Conservation (phyloP, 2,329 filamentous ascomycete genomes). For the Diaporthe nobilis region DNA sequence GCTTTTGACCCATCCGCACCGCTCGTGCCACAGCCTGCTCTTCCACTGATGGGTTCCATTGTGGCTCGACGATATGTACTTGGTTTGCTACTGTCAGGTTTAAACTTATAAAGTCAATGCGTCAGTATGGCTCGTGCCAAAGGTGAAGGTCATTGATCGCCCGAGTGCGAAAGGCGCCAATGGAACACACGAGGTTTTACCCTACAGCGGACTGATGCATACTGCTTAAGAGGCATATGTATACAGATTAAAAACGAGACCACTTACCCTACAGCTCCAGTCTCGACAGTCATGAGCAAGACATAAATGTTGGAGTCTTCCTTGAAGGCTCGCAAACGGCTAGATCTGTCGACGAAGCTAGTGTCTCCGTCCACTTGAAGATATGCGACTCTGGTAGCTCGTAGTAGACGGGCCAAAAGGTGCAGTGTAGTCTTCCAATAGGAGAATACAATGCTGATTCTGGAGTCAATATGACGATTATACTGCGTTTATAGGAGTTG, state of each 20-base stretch:
- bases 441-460: slow-evolving; percentile 60
- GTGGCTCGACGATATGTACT: slow-evolving; percentile 66
- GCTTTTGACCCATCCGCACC: slow-evolving; percentile 60
- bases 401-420: slow-evolving; percentile 52
- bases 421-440: slow-evolving; percentile 61
- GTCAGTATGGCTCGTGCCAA: neutral
- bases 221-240: too few relatives aligned
- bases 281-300: slow-evolving; percentile 68
- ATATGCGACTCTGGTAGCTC: slow-evolving; percentile 48
- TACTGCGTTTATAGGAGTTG: too few relatives aligned
- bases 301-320: slow-evolving; percentile 48
- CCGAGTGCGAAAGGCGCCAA: too few relatives aligned
- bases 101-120: slow-evolving; percentile 49
- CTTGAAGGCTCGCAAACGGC: slow-evolving; percentile 56
- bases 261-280: slow-evolving; percentile 65
- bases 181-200: too few relatives aligned
- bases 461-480: neutral
- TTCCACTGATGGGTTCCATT: slow-evolving; percentile 69
- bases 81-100: slow-evolving; percentile 63
- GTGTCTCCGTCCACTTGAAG: slow-evolving; percentile 62
- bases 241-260: too few relatives aligned
- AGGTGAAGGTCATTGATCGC: neutral
- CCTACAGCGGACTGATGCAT: too few relatives aligned
- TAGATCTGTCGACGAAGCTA: slow-evolving; percentile 53
- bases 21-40: slow-evolving; percentile 65